Evolutionary conservation across 148 eudicot genomes (phyloP).

Genomic region (Amaranthus hypochondriacus): DNA sequence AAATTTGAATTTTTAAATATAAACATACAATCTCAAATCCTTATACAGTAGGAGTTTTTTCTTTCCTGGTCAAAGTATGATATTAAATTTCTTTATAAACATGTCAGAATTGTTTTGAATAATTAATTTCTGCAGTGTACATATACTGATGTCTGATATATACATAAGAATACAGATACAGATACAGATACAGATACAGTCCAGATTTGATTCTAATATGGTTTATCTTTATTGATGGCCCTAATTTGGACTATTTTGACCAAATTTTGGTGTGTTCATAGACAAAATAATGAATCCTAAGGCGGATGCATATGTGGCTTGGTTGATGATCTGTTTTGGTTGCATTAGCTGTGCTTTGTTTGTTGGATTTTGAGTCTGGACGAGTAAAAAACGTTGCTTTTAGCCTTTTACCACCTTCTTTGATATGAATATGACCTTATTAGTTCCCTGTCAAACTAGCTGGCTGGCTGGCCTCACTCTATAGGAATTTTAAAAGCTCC

Average conservation of each 20-base stretch:
- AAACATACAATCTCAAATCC: conserved; percentile 8
- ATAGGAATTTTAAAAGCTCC: background rate
- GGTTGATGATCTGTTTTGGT: conserved; percentile 2
- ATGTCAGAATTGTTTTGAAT: conserved; percentile 9
- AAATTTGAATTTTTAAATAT: background rate
- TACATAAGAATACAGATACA: no score
- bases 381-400: background rate
- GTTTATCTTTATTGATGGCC: background rate
- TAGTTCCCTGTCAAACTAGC: background rate
- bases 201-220: conserved; percentile 5
- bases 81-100: background rate
- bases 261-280: background rate
- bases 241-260: conserved; percentile 13
- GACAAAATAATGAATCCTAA: background rate
- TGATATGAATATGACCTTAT: background rate
- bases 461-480: background rate
- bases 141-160: background rate
- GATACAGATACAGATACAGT: no score
- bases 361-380: background rate
- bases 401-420: background rate
- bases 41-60: background rate
- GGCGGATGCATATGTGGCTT: background rate
- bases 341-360: conserved; percentile 5
- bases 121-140: background rate
- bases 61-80: conserved; percentile 2